A percentile compares a stretch with the other conserved stretches of the same genome.
These are phyloP conservation scores for Lolium rigidum DNA, from an alignment of 176 grass and related monocot genomes.

Conservation along the genomic window DNA sequence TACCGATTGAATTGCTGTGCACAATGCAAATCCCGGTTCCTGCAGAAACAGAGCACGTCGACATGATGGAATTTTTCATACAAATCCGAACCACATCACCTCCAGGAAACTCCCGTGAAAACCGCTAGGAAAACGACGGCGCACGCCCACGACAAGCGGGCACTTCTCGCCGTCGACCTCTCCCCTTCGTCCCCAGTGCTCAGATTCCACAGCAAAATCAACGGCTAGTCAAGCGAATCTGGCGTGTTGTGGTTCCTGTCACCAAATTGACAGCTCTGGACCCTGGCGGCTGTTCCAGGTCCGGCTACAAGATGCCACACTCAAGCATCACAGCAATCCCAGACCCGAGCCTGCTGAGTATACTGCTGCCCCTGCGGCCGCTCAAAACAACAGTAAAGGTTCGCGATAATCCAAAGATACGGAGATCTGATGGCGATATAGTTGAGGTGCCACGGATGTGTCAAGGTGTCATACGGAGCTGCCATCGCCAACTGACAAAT, in stretches of 20 bases:
- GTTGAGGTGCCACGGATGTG: neutral
- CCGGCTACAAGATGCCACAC: slow-evolving; percentile 10
- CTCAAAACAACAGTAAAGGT: neutral
- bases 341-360: neutral
- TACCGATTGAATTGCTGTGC: neutral
- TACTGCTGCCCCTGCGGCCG: neutral
- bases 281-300: neutral
- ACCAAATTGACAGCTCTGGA: slow-evolving; percentile 13
- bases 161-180: slow-evolving; percentile 32
- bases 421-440: neutral
- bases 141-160: neutral
- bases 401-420: neutral
- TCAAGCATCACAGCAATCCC: neutral
- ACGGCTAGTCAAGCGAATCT: neutral
- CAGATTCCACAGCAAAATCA: slow-evolving; percentile 10
- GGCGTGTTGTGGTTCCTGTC: neutral
- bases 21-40: neutral
- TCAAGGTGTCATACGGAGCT: neutral
- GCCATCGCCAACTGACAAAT: neutral
- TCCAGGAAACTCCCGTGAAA: neutral
- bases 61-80: neutral
- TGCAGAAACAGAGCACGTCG: neutral
- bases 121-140: neutral
- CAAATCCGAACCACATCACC: neutral
- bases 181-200: slow-evolving; percentile 19